A percentile compares a stretch with the other conserved stretches of the same genome.
phyloP scores from a whole-genome alignment of 768 basidiomycete genomes.

The Leccinum pellstonianum region DNA sequence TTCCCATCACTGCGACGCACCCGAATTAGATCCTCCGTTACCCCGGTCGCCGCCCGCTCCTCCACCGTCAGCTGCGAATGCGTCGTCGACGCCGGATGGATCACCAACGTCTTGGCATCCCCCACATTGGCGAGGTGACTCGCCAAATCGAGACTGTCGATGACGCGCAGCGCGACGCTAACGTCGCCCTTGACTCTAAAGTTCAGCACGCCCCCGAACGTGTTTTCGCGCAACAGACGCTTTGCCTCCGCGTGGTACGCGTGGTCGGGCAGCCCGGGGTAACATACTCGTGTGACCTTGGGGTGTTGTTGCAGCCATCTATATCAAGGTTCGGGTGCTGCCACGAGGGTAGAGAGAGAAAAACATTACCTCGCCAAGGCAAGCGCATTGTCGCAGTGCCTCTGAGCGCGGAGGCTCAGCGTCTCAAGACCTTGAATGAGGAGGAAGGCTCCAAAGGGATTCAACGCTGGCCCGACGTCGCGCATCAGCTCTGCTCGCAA shows the following conservation, averaged over 20 bases:
- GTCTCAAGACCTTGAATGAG: constrained; percentile 81
- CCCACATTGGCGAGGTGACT: constrained; percentile 41
- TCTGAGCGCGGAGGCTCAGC: constrained; percentile 64
- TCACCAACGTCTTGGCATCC: constrained; percentile 78
- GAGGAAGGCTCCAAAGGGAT: constrained; percentile 73
- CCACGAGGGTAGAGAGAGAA: background rate
- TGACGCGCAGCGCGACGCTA: constrained; percentile 28
- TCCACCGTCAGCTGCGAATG: constrained; percentile 64
- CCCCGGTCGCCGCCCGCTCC: constrained; percentile 65
- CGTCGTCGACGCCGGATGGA: constrained; percentile 77
- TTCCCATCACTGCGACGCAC: constrained; percentile 31
- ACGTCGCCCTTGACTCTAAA: constrained; percentile 8
- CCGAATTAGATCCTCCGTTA: constrained; percentile 73
- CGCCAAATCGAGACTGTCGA: constrained; percentile 39
- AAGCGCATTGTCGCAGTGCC: constrained; percentile 71
- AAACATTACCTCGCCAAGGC: constrained; percentile 51
- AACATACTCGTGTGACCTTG: constrained; percentile 18
- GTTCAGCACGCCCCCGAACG: constrained; percentile 18
- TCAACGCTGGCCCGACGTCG: constrained; percentile 63
- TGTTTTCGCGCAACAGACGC: constrained; percentile 5
- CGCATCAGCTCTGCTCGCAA: constrained; percentile 63
- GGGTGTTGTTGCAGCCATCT: constrained; percentile 14
- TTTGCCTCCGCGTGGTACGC: constrained; percentile 14
- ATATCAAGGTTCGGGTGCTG: background rate
- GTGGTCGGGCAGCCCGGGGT: constrained; percentile 13